A percentile compares a stretch with the other conserved stretches of the same genome.
These are phyloP conservation scores for Fagopyrum tataricum DNA, from an alignment of 148 eudicot species.

Conservation along the genomic window DNA sequence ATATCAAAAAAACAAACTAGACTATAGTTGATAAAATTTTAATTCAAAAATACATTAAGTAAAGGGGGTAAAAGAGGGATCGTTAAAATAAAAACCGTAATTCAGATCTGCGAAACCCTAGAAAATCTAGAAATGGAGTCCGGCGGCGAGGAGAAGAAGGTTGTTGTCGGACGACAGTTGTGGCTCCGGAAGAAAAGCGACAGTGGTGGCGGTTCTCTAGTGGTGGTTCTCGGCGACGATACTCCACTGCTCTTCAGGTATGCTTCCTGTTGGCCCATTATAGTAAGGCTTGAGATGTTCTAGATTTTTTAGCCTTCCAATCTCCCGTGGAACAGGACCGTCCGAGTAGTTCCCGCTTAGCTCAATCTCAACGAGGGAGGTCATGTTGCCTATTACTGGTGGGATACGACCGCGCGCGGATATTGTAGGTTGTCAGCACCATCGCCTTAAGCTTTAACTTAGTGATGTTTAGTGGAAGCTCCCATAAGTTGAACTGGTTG, in stretches of 20 bases:
- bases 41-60: no score
- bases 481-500: conserved; percentile 40
- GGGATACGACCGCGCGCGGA: conserved; percentile 54
- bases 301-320: conserved; percentile 56
- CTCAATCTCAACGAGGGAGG: conserved; percentile 76
- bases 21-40: no score
- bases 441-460: conserved; percentile 38
- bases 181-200: no score
- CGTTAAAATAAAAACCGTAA: no score
- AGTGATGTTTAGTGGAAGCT: conserved; percentile 47
- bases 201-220: no score
- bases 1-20: no score
- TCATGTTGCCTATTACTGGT: conserved; percentile 57
- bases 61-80: no score
- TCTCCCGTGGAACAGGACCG: conserved; percentile 49
- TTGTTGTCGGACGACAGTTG: no score
- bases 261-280: conserved; percentile 49
- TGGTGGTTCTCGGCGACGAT: no score
- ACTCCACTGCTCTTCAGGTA: conserved; percentile 74
- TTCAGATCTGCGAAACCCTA: no score
- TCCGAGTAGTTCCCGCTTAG: conserved; percentile 51
- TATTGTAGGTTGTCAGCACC: conserved; percentile 50
- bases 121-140: no score
- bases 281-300: conserved; percentile 64
- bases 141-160: no score